A percentile compares a stretch with the other conserved stretches of the same genome.
Conservation (phyloP, 1,284 basidiomycete genomes). For the Cryptococcus sp. region DNA sequence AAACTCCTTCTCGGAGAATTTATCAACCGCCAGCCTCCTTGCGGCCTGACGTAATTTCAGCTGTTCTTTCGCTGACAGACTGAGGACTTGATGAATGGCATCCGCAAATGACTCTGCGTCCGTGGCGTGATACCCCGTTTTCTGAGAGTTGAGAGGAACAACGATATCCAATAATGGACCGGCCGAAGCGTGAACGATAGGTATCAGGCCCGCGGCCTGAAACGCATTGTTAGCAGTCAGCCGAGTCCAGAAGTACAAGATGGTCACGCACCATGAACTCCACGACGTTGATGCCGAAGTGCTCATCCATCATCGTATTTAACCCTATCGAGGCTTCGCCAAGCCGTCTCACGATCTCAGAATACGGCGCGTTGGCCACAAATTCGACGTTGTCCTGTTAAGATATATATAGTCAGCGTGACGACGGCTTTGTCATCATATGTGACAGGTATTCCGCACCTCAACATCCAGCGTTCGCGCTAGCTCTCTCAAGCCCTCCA, state of each 20-base stretch:
- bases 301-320: slow-evolving; percentile 98
- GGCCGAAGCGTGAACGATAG: slow-evolving; percentile 88
- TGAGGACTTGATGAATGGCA: slow-evolving; percentile 67
- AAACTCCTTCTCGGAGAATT: slow-evolving; percentile 77
- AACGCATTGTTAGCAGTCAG: background rate
- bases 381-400: slow-evolving; percentile 71
- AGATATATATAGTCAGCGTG: background rate
- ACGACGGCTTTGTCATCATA: background rate
- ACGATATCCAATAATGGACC: slow-evolving; percentile 92
- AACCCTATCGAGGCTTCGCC: slow-evolving; percentile 77
- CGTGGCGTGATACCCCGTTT: slow-evolving; percentile 82
- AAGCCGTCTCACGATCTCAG: slow-evolving; percentile 69
- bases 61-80: slow-evolving; percentile 62
- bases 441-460: slow-evolving; percentile 53
- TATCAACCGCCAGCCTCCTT: slow-evolving; percentile 66
- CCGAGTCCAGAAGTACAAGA: background rate
- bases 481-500: slow-evolving; percentile 64
- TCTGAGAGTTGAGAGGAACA: slow-evolving; percentile 68
- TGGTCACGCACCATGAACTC: slow-evolving; percentile 86
- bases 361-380: slow-evolving; percentile 78
- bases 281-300: slow-evolving; percentile 97
- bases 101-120: slow-evolving; percentile 69
- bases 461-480: slow-evolving; percentile 66
- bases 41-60: slow-evolving; percentile 68
- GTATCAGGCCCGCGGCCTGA: slow-evolving; percentile 89